Evolutionary conservation across 2,329 filamentous ascomycete species (phyloP).

Genomic region (Ceratocystis albifundus): DNA sequence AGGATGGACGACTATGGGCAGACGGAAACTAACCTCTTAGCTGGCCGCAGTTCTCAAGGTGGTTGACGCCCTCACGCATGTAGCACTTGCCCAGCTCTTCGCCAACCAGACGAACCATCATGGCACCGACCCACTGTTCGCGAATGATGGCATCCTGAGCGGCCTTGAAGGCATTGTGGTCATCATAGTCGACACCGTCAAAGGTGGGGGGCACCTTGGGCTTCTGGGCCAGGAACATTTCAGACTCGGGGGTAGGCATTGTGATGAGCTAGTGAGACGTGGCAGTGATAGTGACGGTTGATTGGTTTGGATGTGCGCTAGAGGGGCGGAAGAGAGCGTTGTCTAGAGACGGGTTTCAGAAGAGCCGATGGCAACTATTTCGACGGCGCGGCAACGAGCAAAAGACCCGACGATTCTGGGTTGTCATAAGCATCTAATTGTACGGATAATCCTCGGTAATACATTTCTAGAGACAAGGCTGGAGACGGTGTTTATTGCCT

Average conservation of each 20-base stretch:
- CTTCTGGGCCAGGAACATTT: conserved; percentile 71
- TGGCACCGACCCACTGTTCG: conserved; percentile 80
- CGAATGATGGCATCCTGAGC: conserved; percentile 72
- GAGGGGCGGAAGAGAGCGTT: not conserved
- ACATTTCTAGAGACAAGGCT: not conserved
- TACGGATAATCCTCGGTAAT: not conserved
- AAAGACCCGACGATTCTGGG: not conserved
- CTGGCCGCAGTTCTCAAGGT: conserved; percentile 74
- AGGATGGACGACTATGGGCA: not conserved
- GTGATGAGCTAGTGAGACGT: conserved; percentile 23
- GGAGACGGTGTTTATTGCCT: not conserved
- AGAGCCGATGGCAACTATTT: not conserved
- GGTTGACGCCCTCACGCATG: conserved; percentile 71
- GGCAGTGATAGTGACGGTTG: not conserved
- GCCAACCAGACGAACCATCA: conserved; percentile 74
- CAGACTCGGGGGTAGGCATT: conserved; percentile 78
- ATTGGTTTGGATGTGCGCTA: not conserved
- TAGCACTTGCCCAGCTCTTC: conserved; percentile 83
- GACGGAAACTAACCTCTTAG: conserved; percentile 56
- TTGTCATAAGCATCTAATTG: not conserved
- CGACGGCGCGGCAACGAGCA: not conserved
- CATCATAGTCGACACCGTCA: conserved; percentile 76
- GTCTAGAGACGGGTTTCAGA: not conserved
- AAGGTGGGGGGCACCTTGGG: conserved; percentile 71
- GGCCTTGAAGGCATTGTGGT: conserved; percentile 67